Percentiles rank a stretch among this genome's conserved stretches.
These are phyloP conservation scores for Alisma plantagoaquatica DNA, from an alignment of 106 monocot species.

Conservation along the genomic window DNA sequence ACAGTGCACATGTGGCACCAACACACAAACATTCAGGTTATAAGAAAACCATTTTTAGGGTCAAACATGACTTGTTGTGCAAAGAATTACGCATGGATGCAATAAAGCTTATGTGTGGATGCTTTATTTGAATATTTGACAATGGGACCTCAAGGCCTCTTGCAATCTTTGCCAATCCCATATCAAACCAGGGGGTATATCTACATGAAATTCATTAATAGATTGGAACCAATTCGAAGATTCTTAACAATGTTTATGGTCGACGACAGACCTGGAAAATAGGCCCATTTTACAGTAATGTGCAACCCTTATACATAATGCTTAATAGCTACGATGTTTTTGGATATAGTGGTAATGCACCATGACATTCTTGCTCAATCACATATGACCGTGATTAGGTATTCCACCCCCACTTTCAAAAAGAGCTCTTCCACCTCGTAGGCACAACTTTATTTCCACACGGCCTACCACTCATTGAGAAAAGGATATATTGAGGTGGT, in stretches of 20 bases:
- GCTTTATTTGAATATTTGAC: neutral
- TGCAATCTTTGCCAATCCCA: slow-evolving; percentile 4
- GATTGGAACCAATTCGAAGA: neutral
- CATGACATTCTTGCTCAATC: neutral
- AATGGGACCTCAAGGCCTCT: neutral
- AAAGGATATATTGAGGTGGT: too few relatives aligned
- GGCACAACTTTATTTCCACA: neutral
- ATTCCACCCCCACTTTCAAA: neutral
- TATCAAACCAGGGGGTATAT: neutral
- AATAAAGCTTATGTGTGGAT: neutral
- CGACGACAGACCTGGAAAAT: slow-evolving; percentile 2
- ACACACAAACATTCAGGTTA: neutral
- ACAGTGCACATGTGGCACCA: neutral
- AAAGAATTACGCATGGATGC: neutral
- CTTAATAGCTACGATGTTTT: neutral
- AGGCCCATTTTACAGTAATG: neutral
- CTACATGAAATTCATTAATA: slow-evolving; percentile 2
- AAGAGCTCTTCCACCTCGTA: neutral
- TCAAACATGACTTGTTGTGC: neutral
- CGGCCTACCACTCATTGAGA: neutral
- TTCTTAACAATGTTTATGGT: slow-evolving; percentile 4
- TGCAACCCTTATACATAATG: neutral
- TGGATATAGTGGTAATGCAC: neutral
- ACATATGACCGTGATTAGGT: neutral
- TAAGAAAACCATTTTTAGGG: neutral